A percentile compares a stretch with the other conserved stretches of the same genome.
phyloP scores from a whole-genome alignment of 495 filamentous ascomycete species.

The Gamarada debralockiae region DNA sequence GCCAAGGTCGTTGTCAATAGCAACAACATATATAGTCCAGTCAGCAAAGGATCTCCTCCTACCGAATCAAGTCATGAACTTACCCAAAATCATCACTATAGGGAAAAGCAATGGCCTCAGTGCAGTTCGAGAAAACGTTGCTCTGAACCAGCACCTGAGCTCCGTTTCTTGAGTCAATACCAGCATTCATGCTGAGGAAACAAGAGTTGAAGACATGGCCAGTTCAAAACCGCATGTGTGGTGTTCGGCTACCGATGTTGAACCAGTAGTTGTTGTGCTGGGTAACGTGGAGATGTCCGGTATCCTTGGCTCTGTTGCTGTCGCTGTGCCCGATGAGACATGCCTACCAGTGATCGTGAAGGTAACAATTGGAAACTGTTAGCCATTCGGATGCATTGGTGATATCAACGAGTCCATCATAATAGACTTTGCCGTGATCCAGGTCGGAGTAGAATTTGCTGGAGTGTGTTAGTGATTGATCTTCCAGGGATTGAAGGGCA shows the following conservation, averaged over 20 bases:
- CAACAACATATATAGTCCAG: slow-evolving; percentile 32
- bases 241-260: slow-evolving; percentile 51
- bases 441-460: slow-evolving; percentile 38
- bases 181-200: slow-evolving; percentile 45
- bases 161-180: slow-evolving; percentile 62
- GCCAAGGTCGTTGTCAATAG: slow-evolving; percentile 53
- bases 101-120: slow-evolving; percentile 49
- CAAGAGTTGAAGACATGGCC: slow-evolving; percentile 28
- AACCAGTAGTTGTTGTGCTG: slow-evolving; percentile 52
- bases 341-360: slow-evolving; percentile 55
- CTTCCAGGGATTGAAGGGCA: neutral
- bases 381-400: slow-evolving; percentile 45
- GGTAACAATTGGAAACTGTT: slow-evolving; percentile 44
- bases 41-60: neutral
- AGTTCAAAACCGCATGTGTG: slow-evolving; percentile 51
- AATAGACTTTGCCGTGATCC: slow-evolving; percentile 31
- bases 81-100: slow-evolving; percentile 47
- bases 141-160: slow-evolving; percentile 62
- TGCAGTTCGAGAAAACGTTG: slow-evolving; percentile 47
- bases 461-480: neutral
- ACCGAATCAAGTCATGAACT: neutral
- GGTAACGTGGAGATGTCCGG: slow-evolving; percentile 47
- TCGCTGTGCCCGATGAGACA: slow-evolving; percentile 49
- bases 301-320: slow-evolving; percentile 32
- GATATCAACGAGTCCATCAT: slow-evolving; percentile 30